Evolutionary conservation across 352 stramenopile genomes (phyloP), one percentile per base, ranked within the genome.

Genomic region (Globisporangium parvum): DNA sequence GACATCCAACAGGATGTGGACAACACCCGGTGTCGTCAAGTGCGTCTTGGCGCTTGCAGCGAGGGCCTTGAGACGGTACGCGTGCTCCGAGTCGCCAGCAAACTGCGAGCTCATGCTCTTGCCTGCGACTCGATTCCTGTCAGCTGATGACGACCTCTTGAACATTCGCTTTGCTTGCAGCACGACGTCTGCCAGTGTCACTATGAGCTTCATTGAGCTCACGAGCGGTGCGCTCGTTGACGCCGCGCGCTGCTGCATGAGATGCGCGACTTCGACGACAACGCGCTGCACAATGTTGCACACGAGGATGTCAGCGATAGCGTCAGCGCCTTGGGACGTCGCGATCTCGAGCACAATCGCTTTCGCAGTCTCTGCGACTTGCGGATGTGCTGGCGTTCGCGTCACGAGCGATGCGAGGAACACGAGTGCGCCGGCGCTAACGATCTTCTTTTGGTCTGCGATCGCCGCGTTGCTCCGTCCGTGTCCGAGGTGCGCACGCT

Each of bases 241-340:
- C 3, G 39, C 39, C 15, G 28, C 21, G 5, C 33, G 51, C 31
- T 57, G 26, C 28, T 40, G 47, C 23, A 67, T 40, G 20, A 53
- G 21, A n/a, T 60, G 51, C 20, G 55, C 40, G 10, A 87, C 60
- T 51, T 86, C 73, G 4, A 50, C 12, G 26, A 69, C 46, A 5
- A 84, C 64, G 28, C 79, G 75, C 17, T 86, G 59, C 12, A 82
- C 67, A n/a, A 85, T 55, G 51, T 85, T 87, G 21, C 66, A 81
- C 21, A 75, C 62, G 40, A 93, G 53, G 46, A 93, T 74, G 24
- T 78, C 71, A 14, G 75, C 57, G 56, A 89, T 70, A 18, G 83
- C 72, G 20, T 84, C 77, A 2, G 71, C 60, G 18, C 60, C 65
- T 31, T 83, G 64, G 23, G 70, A 54, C 46, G 62, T 47, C 3